phyloP scores from a whole-genome alignment of 163 green algal species.

The Chlorella variabilis region DNA sequence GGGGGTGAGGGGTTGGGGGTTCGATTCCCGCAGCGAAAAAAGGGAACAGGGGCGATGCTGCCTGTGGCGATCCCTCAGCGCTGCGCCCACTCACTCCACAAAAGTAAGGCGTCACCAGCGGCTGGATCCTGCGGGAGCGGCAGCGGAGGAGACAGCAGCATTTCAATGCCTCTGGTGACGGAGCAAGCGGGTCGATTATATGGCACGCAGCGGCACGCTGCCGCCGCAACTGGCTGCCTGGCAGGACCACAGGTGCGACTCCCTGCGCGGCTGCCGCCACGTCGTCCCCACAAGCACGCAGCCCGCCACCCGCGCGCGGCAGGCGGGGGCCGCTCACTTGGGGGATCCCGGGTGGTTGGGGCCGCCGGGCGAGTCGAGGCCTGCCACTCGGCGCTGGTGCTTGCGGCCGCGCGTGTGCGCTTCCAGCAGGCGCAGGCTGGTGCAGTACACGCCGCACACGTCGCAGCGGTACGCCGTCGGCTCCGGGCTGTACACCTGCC shows the following conservation, averaged over 20 bases:
- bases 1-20: too few species aligned
- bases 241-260: not conserved
- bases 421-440: conserved; percentile 49
- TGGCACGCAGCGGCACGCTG: not conserved
- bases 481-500: conserved; percentile 26
- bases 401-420: conserved; percentile 44
- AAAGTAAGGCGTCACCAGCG: conserved; percentile 40
- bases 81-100: too few species aligned
- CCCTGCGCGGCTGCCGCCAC: too few species aligned
- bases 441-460: conserved; percentile 51
- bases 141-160: too few species aligned
- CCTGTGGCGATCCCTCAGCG: too few species aligned
- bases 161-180: too few species aligned
- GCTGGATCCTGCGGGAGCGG: conserved; percentile 21
- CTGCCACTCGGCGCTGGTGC: conserved; percentile 46
- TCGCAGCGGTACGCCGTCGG: conserved; percentile 37
- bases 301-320: too few species aligned
- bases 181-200: too few species aligned
- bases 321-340: too few species aligned
- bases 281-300: too few species aligned
- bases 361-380: not conserved
- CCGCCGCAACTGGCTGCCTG: not conserved
- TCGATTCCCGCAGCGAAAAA: too few species aligned
- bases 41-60: too few species aligned
- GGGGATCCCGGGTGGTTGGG: conserved; percentile 2